These are phyloP conservation scores for Rhamnella rubrinervis DNA, from an alignment of 331 rosid genomes.

Conservation along the genomic window DNA sequence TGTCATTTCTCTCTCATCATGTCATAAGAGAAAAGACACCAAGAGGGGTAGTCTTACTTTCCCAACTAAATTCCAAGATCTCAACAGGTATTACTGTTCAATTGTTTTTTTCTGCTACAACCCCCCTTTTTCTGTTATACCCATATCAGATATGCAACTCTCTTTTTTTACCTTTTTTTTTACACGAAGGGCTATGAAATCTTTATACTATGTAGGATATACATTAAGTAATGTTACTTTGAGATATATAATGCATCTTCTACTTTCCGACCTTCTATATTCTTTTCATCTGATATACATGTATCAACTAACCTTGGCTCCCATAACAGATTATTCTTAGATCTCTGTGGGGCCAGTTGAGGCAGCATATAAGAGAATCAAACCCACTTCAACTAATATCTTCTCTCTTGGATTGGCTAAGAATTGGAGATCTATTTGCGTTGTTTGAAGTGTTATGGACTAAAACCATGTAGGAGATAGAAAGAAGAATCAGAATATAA, in stretches of 20 bases:
- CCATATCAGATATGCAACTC: not conserved
- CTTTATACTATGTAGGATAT: not conserved
- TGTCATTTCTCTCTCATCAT: not conserved
- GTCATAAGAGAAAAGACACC: not conserved
- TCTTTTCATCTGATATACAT: conserved; percentile 5
- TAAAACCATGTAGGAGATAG: not conserved
- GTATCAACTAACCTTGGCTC: not conserved
- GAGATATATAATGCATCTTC: conserved; percentile 16
- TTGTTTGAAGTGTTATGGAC: not conserved
- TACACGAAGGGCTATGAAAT: not conserved
- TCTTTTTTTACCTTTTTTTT: not conserved
- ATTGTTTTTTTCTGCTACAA: conserved; percentile 5
- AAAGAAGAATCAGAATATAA: conserved; percentile 34
- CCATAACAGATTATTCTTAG: conserved; percentile 29
- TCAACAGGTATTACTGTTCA: not conserved
- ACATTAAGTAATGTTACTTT: conserved; percentile 4
- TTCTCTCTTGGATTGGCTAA: not conserved
- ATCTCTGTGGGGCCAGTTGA: conserved; percentile 31
- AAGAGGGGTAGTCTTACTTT: not conserved
- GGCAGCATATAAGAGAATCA: conserved; percentile 21
- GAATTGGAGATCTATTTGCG: not conserved
- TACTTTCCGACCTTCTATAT: conserved; percentile 34
- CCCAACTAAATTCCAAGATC: not conserved
- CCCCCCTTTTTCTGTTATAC: not conserved
- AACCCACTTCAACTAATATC: conserved; percentile 21